phyloP scores from a whole-genome alignment of 805 yeast genomes.

The Kurtzmaniella cleridarum region DNA sequence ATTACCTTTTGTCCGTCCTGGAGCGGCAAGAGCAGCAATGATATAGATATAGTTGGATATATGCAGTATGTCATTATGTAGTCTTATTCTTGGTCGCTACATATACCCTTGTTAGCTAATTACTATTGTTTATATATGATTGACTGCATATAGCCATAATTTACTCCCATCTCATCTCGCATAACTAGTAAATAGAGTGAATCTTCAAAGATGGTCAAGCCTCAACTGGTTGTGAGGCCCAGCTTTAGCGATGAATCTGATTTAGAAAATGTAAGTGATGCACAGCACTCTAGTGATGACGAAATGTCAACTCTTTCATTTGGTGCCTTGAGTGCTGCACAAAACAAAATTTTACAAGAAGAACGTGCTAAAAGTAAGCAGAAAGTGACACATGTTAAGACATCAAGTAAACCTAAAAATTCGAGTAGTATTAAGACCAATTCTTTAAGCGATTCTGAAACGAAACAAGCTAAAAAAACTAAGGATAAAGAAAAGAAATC shows the following conservation, averaged over 20 bases:
- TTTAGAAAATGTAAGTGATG: slow-evolving; percentile 6
- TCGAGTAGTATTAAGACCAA: slow-evolving; percentile 3
- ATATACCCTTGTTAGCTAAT: no score
- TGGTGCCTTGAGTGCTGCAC: slow-evolving; percentile 60
- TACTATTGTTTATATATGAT: background rate
- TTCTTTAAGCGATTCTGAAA: slow-evolving; percentile 2
- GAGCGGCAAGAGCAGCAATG: no score
- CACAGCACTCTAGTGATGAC: slow-evolving; percentile 26
- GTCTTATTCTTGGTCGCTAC: no score
- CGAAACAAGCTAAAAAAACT: background rate
- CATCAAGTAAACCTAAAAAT: slow-evolving; percentile 5
- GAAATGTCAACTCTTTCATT: slow-evolving; percentile 54
- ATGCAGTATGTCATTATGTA: background rate
- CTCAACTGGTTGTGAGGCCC: slow-evolving; percentile 10
- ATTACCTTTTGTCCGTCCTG: no score
- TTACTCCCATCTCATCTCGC: background rate
- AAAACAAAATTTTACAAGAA: slow-evolving; percentile 35
- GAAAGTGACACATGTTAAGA: slow-evolving; percentile 1
- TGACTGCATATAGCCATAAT: background rate
- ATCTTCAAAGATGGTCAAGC: background rate
- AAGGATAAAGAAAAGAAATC: slow-evolving; percentile 16
- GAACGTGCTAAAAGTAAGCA: slow-evolving; percentile 1
- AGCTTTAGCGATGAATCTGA: slow-evolving; percentile 12
- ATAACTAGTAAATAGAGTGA: background rate
- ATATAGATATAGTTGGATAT: no score